phyloP scores from a whole-genome alignment of 805 yeast species.

The Lipomyces yamanashiensis region DNA sequence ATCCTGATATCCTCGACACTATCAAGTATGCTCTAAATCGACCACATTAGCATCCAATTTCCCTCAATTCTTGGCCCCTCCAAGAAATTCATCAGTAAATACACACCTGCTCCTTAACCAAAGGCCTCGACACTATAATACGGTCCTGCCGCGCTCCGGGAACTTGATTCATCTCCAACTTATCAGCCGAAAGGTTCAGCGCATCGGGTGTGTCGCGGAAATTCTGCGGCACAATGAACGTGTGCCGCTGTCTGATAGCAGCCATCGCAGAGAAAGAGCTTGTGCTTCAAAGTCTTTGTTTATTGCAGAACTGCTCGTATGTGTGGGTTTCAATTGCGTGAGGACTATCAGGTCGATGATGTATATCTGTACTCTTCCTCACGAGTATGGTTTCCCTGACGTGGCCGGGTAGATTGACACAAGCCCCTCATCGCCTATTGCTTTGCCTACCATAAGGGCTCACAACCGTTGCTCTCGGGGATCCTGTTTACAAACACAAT shows the following conservation, averaged over 20 bases:
- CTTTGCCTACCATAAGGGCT: too few species aligned
- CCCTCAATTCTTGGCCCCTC: background rate
- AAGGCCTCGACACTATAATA: conserved; percentile 1
- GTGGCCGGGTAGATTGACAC: background rate
- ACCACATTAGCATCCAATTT: background rate
- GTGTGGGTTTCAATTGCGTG: too few species aligned
- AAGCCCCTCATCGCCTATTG: background rate
- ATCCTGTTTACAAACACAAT: too few species aligned
- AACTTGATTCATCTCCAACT: conserved; percentile 17
- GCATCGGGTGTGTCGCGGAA: conserved; percentile 33
- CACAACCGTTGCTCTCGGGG: too few species aligned
- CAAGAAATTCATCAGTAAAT: background rate
- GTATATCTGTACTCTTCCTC: too few species aligned
- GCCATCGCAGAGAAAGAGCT: background rate
- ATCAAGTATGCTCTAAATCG: conserved; percentile 13
- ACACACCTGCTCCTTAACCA: conserved; percentile 19
- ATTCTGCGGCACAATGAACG: conserved; percentile 28
- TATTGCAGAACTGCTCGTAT: too few species aligned
- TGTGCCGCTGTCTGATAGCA: conserved; percentile 31
- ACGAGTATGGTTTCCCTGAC: background rate
- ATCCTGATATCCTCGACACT: conserved; percentile 21
- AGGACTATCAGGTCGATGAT: too few species aligned
- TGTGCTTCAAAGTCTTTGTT: too few species aligned
- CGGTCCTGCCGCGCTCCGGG: conserved; percentile 35
- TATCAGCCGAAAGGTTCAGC: conserved; percentile 20